Base-by-base conservation (phyloP, 805 yeast species). In the Ogataea trehalophila region DNA sequence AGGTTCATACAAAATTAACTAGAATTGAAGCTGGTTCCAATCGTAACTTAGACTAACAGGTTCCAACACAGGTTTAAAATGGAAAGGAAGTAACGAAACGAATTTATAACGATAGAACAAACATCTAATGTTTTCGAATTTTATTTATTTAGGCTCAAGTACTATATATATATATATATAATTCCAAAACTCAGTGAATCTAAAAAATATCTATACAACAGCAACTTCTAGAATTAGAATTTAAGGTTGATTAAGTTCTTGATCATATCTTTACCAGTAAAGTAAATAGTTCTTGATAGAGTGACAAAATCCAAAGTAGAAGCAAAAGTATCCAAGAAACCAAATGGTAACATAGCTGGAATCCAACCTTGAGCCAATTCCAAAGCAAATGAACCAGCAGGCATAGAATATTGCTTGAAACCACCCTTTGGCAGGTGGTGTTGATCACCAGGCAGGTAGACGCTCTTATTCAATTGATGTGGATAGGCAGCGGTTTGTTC, bases 351-450 rank as follows among this genome's bases (percentile, higher is more conserved):
- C 99, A 94, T 94, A 39, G 92, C 84, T 34, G 99, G 98, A 55
- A 94, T 88, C 95, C 96, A 94, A 50, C 99, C 99, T 72, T 92
- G 98, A 7, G 99, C 99, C 60, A 92, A 76, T 66, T 94, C 99
- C 55, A 94, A 72, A 11, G 99, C 97, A 68, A 83, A 94, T 0
- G 87, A 75, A 35, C 85, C 95, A 31, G 78, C 66, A 2, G 87
- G 85, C 95, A 94, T 88, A 26, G 81, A 57, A 67, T 94, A 94
- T 69, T 94, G 99, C 69, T 87, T 89, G 57, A 80, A 78, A 39
- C 65, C 54, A 34, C 97, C 97, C 63, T 79, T 85, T 37, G 60
- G 65, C 64, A 92, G 74, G 63, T 85, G 92, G 66, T 94, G 95
- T 53, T 80, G 81, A 60, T 86, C 88, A 42, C 99, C 99, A 1